Base-by-base conservation (phyloP, 2,329 filamentous ascomycete genomes). In the Colletotrichum navitas region DNA sequence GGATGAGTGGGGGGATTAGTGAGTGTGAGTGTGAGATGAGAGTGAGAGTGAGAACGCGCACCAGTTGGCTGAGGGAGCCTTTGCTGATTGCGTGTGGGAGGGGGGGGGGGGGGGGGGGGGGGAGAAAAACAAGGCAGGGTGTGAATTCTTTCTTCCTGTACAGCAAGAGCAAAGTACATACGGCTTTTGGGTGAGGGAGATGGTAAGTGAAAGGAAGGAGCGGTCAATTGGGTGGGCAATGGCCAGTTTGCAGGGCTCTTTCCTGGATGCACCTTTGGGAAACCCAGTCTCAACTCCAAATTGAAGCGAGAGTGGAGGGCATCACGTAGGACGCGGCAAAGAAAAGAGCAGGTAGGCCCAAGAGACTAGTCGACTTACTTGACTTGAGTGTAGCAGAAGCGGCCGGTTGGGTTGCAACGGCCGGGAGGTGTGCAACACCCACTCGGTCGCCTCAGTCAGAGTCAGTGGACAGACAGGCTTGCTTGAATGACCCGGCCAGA, bases 241-340 rank as follows among this genome's bases (percentile, higher is more conserved):
- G 51, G n/a, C 43, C 36, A 18, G 64, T 60, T 55, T 21, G 32
- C 36, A 18, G 24, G 45, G 61, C 49, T 55, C 36, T 34, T 55
- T 18, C 51, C 43, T 24, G 47, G 41, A 59, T 59, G 54, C 39
- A 47, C 65, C 68, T 60, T 63, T 54, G 24, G 29, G 21, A 12
- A 18, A 34, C 43, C 36, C 41, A 32, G 18, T 41, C 32, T 68
- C 60, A 64, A 71, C 68, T 68, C 65, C 39, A 36, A 58, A 24
- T 36, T 54, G 24, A 43, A n/a, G 7, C 34, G 52, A 68, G 29
- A 3, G 59, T 63, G 21, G 65, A 68, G 65, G 66, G 68, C 65
- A 71, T 68, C 68, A 63, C 65, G n/a, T 45, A 68, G 58, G 58
- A 71, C 60, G 58, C 49, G 18, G 39, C 36, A 34, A 36, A 58